Evolutionary conservation across 192 early-diverging fungal genomes (phyloP), one percentile per base, ranked within the genome.

Genomic region (Coemansia sp.): DNA sequence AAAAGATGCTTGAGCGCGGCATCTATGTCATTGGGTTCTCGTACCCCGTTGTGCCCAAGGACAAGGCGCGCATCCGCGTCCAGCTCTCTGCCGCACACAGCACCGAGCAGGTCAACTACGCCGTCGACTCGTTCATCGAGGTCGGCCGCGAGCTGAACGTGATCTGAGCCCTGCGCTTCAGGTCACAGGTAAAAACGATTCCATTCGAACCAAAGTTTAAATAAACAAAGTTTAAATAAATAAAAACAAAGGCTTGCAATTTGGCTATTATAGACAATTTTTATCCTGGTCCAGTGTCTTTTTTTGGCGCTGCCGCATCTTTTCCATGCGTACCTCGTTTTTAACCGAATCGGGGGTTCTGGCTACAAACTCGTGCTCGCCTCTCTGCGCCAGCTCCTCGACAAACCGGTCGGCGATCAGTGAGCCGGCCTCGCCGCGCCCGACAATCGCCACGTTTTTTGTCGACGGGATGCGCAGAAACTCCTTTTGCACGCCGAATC

Each of bases 391-490:
- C n/a, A 72, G 55, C 1, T 14, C 11, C 16, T 54, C 53, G 36
- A 68, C 58, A 27, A 32, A 24, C 2, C 22, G 19, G 1, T 58
- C 39, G 9, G 29, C 22, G 11, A 29, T 58, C 25, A 47, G 24
- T 22, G 45, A 58, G 24, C 55, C 34, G 27, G 16, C 36, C 0
- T 55, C 67, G 8, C 72, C 61, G 16, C 79, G 77, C 16, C 91
- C 90, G 35, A 93, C 68, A 1, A 93, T 67, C 1, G 87, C 88
- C 48, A 90, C 74, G 49, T 93, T 91, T 50, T 90, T 90, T 18
- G 91, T 90, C n/a, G 88, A 90, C 0, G 91, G 91, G 13, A 93
- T 93, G 30, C 91, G 69, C 48, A 93, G 58, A 48, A 75, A 75
- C 64, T 93, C 91, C 36, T 81, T 77, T 48, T 87, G 84, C 1